Conservation (phyloP, 345 rosid species). For the Syzygium jambos region DNA sequence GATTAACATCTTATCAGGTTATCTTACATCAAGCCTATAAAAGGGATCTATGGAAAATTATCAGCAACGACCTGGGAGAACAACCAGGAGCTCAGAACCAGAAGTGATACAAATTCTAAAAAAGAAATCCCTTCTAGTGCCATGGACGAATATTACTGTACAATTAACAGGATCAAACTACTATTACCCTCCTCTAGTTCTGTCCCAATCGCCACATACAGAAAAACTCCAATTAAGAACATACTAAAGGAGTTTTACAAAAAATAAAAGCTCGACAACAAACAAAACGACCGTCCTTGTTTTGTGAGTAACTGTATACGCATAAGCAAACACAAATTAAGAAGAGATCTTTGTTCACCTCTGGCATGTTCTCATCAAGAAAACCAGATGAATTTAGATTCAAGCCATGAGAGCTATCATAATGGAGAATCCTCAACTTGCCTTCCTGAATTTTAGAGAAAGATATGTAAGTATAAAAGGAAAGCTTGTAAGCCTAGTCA, state of each 20-base stretch:
- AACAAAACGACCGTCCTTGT: not conserved
- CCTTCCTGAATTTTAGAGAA: slow-evolving; percentile 54
- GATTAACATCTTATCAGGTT: not conserved
- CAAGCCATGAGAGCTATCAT: slow-evolving; percentile 32
- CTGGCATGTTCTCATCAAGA: slow-evolving; percentile 30
- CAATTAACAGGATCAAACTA: not conserved
- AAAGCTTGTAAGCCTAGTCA: not conserved
- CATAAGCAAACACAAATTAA: not conserved
- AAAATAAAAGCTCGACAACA: not conserved
- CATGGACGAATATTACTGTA: not conserved
- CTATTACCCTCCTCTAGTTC: not conserved
- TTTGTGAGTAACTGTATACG: not conserved
- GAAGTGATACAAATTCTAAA: not conserved
- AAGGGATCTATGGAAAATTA: not conserved
- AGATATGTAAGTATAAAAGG: not conserved
- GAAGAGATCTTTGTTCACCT: slow-evolving; percentile 14
- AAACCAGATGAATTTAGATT: slow-evolving; percentile 14
- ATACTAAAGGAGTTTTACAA: not conserved
- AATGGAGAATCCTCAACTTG: slow-evolving; percentile 60
- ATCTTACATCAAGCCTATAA: not conserved
- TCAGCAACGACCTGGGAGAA: not conserved
- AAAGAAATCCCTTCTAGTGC: not conserved
- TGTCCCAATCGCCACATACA: not conserved
- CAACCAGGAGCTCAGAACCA: not conserved
- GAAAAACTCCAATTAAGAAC: not conserved